Conservation (phyloP, 2,329 filamentous ascomycete genomes). For the Talaromyces sp. region DNA sequence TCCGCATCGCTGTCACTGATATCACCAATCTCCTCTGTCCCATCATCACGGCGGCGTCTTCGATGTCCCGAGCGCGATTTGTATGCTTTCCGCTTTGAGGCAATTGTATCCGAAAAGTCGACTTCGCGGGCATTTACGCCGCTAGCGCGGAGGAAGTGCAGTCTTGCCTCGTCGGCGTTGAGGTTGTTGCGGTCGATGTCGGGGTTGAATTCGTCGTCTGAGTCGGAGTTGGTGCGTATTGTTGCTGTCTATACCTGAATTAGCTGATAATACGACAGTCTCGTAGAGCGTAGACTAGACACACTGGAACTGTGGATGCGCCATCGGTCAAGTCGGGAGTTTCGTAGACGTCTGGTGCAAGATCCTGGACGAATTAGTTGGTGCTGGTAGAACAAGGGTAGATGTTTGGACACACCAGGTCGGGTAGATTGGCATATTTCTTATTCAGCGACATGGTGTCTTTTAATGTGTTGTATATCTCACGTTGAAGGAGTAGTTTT, state of each 20-base stretch:
- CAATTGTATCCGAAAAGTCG: slow-evolving; percentile 87
- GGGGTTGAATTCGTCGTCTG: slow-evolving; percentile 57
- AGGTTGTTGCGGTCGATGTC: slow-evolving; percentile 74
- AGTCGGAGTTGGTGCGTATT: slow-evolving; percentile 55
- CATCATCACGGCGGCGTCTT: slow-evolving; percentile 52
- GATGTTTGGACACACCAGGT: slow-evolving; percentile 56
- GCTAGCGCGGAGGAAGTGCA: slow-evolving; percentile 69
- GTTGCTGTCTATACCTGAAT: slow-evolving; percentile 44
- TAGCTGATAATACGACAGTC: background rate
- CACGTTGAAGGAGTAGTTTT: background rate
- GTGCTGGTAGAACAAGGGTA: no score
- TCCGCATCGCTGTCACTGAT: slow-evolving; percentile 70
- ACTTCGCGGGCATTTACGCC: slow-evolving; percentile 70
- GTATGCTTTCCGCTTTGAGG: slow-evolving; percentile 79
- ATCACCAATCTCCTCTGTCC: slow-evolving; percentile 64
- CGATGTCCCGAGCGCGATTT: slow-evolving; percentile 61
- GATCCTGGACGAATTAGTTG: slow-evolving; percentile 55
- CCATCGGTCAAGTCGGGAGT: slow-evolving; percentile 91
- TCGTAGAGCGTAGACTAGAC: slow-evolving; percentile 24
- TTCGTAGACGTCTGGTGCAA: slow-evolving; percentile 92
- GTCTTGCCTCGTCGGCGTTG: slow-evolving; percentile 74
- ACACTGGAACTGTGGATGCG: slow-evolving; percentile 76
- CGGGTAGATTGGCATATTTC: slow-evolving; percentile 78
- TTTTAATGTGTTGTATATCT: background rate
- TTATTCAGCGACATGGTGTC: slow-evolving; percentile 70